Evolutionary conservation across 352 stramenopile species (phyloP).

Genomic region (Phytophthora nicotianae): DNA sequence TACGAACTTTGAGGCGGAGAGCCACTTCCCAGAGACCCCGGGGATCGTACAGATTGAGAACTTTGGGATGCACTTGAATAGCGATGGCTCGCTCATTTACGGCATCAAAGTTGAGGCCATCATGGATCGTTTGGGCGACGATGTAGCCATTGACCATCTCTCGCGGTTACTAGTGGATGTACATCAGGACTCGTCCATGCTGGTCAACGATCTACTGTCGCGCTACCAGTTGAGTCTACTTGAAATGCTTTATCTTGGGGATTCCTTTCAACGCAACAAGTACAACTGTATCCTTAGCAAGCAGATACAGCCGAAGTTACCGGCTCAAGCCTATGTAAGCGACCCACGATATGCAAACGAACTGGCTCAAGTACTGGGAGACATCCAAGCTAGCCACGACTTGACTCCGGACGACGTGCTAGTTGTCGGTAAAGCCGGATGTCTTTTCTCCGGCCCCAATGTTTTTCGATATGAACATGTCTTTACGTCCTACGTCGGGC

Average conservation of each 20-base stretch:
- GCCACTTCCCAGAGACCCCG: slow-evolving; percentile 94
- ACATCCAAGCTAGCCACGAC: slow-evolving; percentile 94
- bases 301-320: slow-evolving; percentile 96
- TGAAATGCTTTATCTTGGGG: slow-evolving; percentile 95
- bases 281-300: slow-evolving; percentile 98
- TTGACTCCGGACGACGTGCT: slow-evolving; percentile 95
- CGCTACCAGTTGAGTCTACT: slow-evolving; percentile 95
- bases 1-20: slow-evolving; percentile 99
- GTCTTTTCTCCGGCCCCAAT: slow-evolving; percentile 95
- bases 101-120: slow-evolving; percentile 95
- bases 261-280: slow-evolving; percentile 96
- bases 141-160: slow-evolving; percentile 97
- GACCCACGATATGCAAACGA: slow-evolving; percentile 96
- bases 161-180: slow-evolving; percentile 96
- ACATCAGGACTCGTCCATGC: slow-evolving; percentile 95
- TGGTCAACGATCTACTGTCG: slow-evolving; percentile 96
- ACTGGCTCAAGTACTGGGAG: slow-evolving; percentile 94
- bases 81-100: slow-evolving; percentile 81
- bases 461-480: slow-evolving; percentile 95
- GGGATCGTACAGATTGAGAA: slow-evolving; percentile 97
- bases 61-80: slow-evolving; percentile 92
- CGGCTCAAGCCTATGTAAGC: slow-evolving; percentile 94
- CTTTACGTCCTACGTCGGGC: slow-evolving; percentile 95
- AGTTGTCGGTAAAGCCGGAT: slow-evolving; percentile 93
- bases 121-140: slow-evolving; percentile 95